phyloP scores from a whole-genome alignment of 176 grass and related monocot genomes.

The Raddia distichophylla region DNA sequence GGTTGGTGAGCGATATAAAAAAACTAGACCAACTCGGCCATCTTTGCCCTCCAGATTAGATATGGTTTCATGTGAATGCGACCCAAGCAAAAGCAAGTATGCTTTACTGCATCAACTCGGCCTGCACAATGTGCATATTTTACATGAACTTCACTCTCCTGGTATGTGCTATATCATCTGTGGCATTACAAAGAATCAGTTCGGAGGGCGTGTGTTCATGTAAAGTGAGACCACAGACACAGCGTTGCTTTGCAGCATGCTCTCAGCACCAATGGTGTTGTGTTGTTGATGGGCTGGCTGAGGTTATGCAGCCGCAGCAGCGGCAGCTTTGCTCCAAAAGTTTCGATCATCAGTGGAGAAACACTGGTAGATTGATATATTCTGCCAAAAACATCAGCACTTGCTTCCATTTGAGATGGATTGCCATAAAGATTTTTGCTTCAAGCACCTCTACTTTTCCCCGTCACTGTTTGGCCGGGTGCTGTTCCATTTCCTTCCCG shows the following conservation, averaged over 20 bases:
- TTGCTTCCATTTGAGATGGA: slow-evolving; percentile 17
- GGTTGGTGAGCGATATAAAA: background rate
- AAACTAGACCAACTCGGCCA: background rate
- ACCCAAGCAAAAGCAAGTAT: background rate
- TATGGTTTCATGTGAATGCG: background rate
- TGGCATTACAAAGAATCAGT: slow-evolving; percentile 43
- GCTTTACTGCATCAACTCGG: background rate
- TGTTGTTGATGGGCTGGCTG: slow-evolving; percentile 26
- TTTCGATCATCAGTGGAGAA: background rate
- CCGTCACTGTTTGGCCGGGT: background rate
- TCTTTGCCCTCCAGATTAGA: background rate
- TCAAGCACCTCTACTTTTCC: background rate
- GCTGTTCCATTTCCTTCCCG: slow-evolving; percentile 16
- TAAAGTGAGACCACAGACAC: slow-evolving; percentile 40
- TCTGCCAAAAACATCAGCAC: background rate
- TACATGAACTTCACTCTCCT: background rate
- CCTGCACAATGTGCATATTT: background rate
- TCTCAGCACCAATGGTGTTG: slow-evolving; percentile 47
- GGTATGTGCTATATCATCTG: background rate
- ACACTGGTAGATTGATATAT: slow-evolving; percentile 35
- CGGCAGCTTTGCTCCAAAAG: slow-evolving; percentile 35
- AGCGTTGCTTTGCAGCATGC: slow-evolving; percentile 54
- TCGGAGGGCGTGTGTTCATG: slow-evolving; percentile 35
- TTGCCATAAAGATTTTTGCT: slow-evolving; percentile 3
- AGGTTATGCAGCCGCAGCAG: background rate